A percentile compares a stretch with the other conserved stretches of the same genome.
phyloP scores from a whole-genome alignment of 2,329 filamentous ascomycete species.

The Colletotrichum sp. region DNA sequence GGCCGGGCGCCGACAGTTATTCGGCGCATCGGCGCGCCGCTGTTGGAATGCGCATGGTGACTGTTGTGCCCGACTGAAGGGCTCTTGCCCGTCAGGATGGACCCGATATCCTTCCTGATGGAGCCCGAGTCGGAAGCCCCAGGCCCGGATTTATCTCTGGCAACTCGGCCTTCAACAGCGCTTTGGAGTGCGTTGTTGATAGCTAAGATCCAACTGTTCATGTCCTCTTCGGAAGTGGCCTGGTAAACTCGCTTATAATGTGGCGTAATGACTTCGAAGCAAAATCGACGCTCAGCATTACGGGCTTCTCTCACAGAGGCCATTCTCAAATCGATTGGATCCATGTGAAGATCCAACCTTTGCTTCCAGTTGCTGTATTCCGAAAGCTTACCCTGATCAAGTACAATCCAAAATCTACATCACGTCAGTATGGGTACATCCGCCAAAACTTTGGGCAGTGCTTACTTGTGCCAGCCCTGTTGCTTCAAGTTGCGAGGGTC shows the following conservation, averaged over 20 bases:
- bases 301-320: constrained; percentile 95
- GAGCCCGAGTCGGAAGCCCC: constrained; percentile 55
- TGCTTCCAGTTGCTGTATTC: constrained; percentile 99
- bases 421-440: constrained; percentile 11
- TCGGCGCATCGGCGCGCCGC: constrained; percentile 74
- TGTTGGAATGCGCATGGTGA: constrained; percentile 50
- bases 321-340: constrained; percentile 95
- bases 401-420: constrained; percentile 94
- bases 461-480: constrained; percentile 98
- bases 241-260: constrained; percentile 97
- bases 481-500: constrained; percentile 96
- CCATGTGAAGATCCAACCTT: constrained; percentile 94
- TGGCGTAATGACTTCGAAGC: constrained; percentile 97
- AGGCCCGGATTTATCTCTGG: constrained; percentile 55
- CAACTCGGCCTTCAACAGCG: constrained; percentile 83
- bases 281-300: constrained; percentile 93
- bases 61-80: constrained; percentile 67
- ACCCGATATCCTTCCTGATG: constrained; percentile 85
- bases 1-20: constrained; percentile 92
- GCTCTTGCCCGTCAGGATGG: constrained; percentile 90
- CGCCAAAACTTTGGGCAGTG: constrained; percentile 24
- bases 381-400: constrained; percentile 94
- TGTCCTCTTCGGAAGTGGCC: constrained; percentile 96
- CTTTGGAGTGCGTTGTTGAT: constrained; percentile 98
- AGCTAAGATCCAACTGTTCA: constrained; percentile 94